Conservation (phyloP, 352 stramenopile genomes). For the Pythium sp. region DNA sequence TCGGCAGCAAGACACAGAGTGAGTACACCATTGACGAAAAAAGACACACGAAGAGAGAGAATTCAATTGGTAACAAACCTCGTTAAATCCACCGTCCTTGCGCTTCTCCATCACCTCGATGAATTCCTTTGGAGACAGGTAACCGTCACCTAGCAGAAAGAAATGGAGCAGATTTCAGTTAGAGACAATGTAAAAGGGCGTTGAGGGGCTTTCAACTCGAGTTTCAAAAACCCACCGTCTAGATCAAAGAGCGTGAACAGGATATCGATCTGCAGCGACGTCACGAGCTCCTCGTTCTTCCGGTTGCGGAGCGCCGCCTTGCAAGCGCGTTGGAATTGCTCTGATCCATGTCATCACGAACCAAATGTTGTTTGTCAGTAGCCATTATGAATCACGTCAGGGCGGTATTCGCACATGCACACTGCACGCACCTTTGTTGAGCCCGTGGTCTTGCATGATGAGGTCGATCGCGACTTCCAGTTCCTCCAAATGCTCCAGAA, state of each 20-base stretch:
- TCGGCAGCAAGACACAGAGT: not conserved
- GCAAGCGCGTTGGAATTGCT: constrained; percentile 78
- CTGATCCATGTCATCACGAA: constrained; percentile 24
- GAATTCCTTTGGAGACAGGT: constrained; percentile 80
- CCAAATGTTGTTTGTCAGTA: not conserved
- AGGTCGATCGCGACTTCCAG: constrained; percentile 84
- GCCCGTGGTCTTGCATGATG: constrained; percentile 75
- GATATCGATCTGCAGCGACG: constrained; percentile 81
- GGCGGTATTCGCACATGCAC: not conserved
- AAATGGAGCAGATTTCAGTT: not conserved
- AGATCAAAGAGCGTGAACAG: constrained; percentile 82
- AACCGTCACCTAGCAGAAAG: constrained; percentile 49
- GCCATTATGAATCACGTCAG: not conserved
- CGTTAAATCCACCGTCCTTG: constrained; percentile 78
- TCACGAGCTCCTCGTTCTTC: constrained; percentile 62
- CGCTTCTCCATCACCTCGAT: constrained; percentile 86
- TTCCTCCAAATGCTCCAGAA: constrained; percentile 81
- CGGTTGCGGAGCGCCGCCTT: constrained; percentile 57
- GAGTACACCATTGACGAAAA: not conserved
- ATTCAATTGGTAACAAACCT: constrained; percentile 25
- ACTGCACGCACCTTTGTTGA: constrained; percentile 64
- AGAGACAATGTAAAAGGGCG: not conserved
- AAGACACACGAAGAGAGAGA: not conserved
- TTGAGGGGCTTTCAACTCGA: not conserved
- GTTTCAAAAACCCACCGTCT: constrained; percentile 38